Evolutionary conservation across 495 filamentous ascomycete genomes (phyloP).

Genomic region (Achaetomiella virescens): DNA sequence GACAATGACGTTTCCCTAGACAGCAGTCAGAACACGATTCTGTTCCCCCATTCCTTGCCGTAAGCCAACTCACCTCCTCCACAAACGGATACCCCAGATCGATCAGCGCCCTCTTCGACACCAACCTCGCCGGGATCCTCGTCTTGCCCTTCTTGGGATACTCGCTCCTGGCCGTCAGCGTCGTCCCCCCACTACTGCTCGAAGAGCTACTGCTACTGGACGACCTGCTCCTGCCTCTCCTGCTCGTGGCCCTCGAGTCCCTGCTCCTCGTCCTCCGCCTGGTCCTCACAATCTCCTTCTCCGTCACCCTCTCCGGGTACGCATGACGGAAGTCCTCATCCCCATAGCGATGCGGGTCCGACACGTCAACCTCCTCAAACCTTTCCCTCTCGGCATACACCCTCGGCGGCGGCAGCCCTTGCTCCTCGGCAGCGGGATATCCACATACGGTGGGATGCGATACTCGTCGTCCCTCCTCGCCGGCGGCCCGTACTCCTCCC

Average conservation of each 20-base stretch:
- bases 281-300: slow-evolving; percentile 42
- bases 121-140: slow-evolving; percentile 68
- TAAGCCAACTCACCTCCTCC: slow-evolving; percentile 59
- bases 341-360: slow-evolving; percentile 59
- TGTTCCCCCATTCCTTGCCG: not conserved
- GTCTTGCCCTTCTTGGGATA: slow-evolving; percentile 85
- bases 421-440: slow-evolving; percentile 48
- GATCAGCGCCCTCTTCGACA: slow-evolving; percentile 69
- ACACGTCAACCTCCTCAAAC: slow-evolving; percentile 57
- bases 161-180: slow-evolving; percentile 46
- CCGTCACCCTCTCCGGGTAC: slow-evolving; percentile 50
- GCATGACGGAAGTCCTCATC: slow-evolving; percentile 57
- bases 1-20: slow-evolving; percentile 67
- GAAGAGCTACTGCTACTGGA: slow-evolving; percentile 42
- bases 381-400: slow-evolving; percentile 48
- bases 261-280: slow-evolving; percentile 33
- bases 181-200: slow-evolving; percentile 34
- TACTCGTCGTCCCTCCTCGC: slow-evolving; percentile 31
- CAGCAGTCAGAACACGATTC: slow-evolving; percentile 24
- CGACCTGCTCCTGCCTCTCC: slow-evolving; percentile 30
- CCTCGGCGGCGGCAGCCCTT: slow-evolving; percentile 40
- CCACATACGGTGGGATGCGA: slow-evolving; percentile 44
- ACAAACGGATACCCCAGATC: slow-evolving; percentile 80
- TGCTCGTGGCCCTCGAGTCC: slow-evolving; percentile 26
- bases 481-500: slow-evolving; percentile 43